phyloP scores from a whole-genome alignment of 2,329 filamentous ascomycete species.

The Penicillium sp. region DNA sequence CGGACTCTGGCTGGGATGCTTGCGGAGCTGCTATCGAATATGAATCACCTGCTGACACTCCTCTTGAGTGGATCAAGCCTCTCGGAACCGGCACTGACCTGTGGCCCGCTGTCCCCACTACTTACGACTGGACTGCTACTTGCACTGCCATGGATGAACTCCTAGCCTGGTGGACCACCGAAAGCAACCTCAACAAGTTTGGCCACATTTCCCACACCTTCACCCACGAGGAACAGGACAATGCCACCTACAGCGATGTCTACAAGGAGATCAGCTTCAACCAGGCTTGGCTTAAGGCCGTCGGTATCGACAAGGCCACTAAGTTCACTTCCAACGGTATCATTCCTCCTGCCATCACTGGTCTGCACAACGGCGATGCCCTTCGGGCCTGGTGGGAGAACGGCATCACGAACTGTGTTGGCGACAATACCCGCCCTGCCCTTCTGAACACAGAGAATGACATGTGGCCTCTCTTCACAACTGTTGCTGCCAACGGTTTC shows the following conservation, averaged over 20 bases:
- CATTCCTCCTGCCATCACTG: slow-evolving; percentile 64
- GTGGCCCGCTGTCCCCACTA: slow-evolving; percentile 49
- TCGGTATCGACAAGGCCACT: slow-evolving; percentile 49
- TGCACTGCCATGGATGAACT: slow-evolving; percentile 55
- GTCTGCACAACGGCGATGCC: slow-evolving; percentile 64
- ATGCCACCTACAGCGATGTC: slow-evolving; percentile 60
- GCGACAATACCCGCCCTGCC: slow-evolving; percentile 60
- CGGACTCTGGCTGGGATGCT: slow-evolving; percentile 17
- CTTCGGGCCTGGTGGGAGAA: slow-evolving; percentile 60
- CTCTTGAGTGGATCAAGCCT: slow-evolving; percentile 53
- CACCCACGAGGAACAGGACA: slow-evolving; percentile 59
- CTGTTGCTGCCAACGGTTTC: slow-evolving; percentile 53
- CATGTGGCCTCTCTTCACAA: slow-evolving; percentile 59
- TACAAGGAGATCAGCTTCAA: slow-evolving; percentile 61
- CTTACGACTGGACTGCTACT: slow-evolving; percentile 51
- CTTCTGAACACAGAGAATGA: slow-evolving; percentile 54
- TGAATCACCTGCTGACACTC: slow-evolving; percentile 46
- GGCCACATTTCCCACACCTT: slow-evolving; percentile 64
- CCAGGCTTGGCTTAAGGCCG: slow-evolving; percentile 57
- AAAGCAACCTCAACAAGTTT: slow-evolving; percentile 54
- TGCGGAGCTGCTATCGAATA: slow-evolving; percentile 50
- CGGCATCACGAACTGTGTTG: slow-evolving; percentile 61
- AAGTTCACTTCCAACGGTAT: slow-evolving; percentile 56
- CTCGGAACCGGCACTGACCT: slow-evolving; percentile 52
- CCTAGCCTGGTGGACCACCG: slow-evolving; percentile 55